A percentile compares a stretch with the other conserved stretches of the same genome.
Evolutionary conservation across 1,284 basidiomycete species (phyloP).

Genomic region (Heterobasidion parviporum): DNA sequence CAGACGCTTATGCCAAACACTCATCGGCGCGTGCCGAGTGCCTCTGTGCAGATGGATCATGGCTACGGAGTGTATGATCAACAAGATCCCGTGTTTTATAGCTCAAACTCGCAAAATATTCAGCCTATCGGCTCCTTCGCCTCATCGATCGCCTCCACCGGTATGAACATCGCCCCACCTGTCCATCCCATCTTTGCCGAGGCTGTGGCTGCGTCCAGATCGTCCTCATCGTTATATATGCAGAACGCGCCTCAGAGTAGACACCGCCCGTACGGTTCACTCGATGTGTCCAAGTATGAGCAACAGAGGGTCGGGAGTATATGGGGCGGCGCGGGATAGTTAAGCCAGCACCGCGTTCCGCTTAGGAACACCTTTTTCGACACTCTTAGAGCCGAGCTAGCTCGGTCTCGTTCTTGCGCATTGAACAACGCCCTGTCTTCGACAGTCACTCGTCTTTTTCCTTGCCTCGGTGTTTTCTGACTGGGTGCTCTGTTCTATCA

Average conservation of each 20-base stretch:
- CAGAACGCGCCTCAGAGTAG: background rate
- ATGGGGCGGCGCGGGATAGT: background rate
- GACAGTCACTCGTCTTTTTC: background rate
- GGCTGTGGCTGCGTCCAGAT: background rate
- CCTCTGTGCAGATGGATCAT: background rate
- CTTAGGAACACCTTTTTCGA: too few relatives aligned
- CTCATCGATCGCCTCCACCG: background rate
- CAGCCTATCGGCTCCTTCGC: background rate
- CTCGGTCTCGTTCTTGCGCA: background rate
- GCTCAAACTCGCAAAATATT: background rate
- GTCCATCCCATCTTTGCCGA: background rate
- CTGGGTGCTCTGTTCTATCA: background rate
- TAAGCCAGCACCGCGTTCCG: too few relatives aligned
- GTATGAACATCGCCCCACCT: background rate
- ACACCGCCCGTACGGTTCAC: background rate
- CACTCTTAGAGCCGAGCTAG: too few relatives aligned
- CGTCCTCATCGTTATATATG: background rate
- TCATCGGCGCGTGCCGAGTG: slow-evolving; percentile 6
- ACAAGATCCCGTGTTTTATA: background rate
- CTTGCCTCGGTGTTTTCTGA: background rate
- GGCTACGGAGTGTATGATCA: background rate
- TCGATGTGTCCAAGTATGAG: background rate
- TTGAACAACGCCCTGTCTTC: background rate
- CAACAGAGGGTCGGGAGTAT: background rate
- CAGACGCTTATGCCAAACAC: background rate